Evolutionary conservation across 352 stramenopile species (phyloP), one percentile per base, ranked within the genome.

Genomic region (Phytopythium montanum): DNA sequence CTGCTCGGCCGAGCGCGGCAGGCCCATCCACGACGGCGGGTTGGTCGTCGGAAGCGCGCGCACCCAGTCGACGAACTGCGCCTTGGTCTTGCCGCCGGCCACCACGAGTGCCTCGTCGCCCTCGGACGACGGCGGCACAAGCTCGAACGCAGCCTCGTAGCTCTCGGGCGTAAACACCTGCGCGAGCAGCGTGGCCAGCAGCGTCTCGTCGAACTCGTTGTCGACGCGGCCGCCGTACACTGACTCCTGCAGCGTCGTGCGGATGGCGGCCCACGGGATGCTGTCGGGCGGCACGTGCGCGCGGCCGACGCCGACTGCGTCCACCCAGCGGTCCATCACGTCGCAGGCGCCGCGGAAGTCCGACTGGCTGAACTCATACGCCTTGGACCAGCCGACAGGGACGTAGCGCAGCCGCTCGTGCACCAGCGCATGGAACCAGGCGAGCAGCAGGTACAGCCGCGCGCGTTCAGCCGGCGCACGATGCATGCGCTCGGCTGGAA

Each of bases 301-400:
- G 29, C 92, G 94, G 41, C 88, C 83, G 23, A 70, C 61, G 2
- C 79, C 82, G 19, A 94, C 82, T 2, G 87, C 82, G 73, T 98
- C 92, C 6, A 99, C 79, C 84, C 98, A 98, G 34, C 94, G 81
- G 68, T 99, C 98, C 66, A 99, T 97, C 16, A 99, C 96, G 74
- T 99, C 94, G 50, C 99, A 91, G 10, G 96, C 95, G 59, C 97
- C 97, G 54, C 82, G 83, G 51, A 98, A 97, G 78, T 99, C 98
- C 6, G 96, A 97, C 72, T 99, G 97, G 48, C 92, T 99, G 70
- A 99, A 99, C 64, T 99, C 97, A 72, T 99, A 99, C 18, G 79
- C 83, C 65, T 99, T 98, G 21, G 91, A 98, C 97, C 97, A 99
- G 18, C 98, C 98, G 31, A 98, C 85, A 25, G 98, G 97, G 16